Evolutionary conservation across 2,329 filamentous ascomycete species (phyloP), one percentile per base, ranked within the genome.

Genomic region (Periconia sp.): DNA sequence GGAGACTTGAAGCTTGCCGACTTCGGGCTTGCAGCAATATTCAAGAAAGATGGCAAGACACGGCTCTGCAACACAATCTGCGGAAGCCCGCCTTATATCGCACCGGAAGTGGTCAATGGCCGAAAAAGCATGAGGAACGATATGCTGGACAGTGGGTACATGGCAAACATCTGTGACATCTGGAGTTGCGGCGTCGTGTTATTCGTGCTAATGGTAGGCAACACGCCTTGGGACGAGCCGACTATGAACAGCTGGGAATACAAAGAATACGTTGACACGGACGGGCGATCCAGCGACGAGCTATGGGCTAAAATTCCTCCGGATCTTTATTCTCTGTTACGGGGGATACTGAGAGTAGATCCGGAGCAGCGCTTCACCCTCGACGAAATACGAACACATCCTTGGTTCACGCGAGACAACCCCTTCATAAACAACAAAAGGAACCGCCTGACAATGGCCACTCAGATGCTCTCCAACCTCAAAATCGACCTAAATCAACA

Each of bases 121-220:
- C 79, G 75, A 49, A 62, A 70, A 45, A 78, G 76, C 52, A 71
- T 71, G 63, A 81, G 79, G 68, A 76, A 71, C 45, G 71, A 81
- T 41, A 64, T 81, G 37, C 75, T 82, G 48, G 77, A 81, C 23
- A 65, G 70, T 45, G 85, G 88, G 51, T 93, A 93, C 68, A 81
- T 83, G 30, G 87, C 92, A 8, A 91, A 97, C 57, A 76, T 91
- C 41, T 90, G 91, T 37, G 94, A 99, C 69, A 88, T 99, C 52
- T 99, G 95, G 95, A 97, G 92, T 15, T 97, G 92, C 65, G 94
- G 94, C 33, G 92, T 99, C 49, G 95, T 99, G n/a, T 80, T 99
- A 3, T 99, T 99, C 68, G 94, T 97, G 35, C 79, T 99, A 3
- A 79, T 99, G 3, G 92, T 96, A 1, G 94, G 94, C 10, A 99